Evolutionary conservation across 2,329 filamentous ascomycete genomes (phyloP).

Genomic region (Penicillium sp.): DNA sequence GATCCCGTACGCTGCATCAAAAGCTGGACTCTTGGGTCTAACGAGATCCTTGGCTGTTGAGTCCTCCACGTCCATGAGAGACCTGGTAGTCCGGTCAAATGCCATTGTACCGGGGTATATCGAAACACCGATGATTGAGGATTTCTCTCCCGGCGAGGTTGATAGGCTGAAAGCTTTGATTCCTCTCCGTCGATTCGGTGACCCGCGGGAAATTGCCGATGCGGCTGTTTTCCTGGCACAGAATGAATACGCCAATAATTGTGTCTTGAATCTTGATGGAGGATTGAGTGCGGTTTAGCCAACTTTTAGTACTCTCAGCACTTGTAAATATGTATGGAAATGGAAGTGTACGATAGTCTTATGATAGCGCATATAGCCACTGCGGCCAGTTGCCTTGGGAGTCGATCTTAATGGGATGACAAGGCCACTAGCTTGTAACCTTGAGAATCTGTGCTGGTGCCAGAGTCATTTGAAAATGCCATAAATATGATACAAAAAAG

Average conservation of each 20-base stretch:
- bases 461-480: background rate
- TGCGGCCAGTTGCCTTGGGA: background rate
- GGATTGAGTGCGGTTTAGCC: constrained; percentile 71
- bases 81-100: constrained; percentile 73
- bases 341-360: background rate
- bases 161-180: constrained; percentile 56
- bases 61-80: constrained; percentile 60
- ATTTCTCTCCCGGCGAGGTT: constrained; percentile 47
- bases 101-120: constrained; percentile 84
- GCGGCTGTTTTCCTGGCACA: constrained; percentile 77
- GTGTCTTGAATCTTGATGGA: constrained; percentile 83
- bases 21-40: constrained; percentile 76
- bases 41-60: constrained; percentile 46
- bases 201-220: constrained; percentile 75
- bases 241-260: constrained; percentile 86
- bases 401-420: background rate
- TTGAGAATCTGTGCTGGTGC: background rate
- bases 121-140: constrained; percentile 76
- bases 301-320: background rate
- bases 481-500: background rate
- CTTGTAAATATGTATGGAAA: background rate
- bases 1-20: constrained; percentile 76
- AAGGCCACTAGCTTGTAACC: background rate
- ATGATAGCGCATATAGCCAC: background rate
- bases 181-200: constrained; percentile 71